Evolutionary conservation across 1,284 basidiomycete species (phyloP).

Genomic region (Ganoderma lucidum): DNA sequence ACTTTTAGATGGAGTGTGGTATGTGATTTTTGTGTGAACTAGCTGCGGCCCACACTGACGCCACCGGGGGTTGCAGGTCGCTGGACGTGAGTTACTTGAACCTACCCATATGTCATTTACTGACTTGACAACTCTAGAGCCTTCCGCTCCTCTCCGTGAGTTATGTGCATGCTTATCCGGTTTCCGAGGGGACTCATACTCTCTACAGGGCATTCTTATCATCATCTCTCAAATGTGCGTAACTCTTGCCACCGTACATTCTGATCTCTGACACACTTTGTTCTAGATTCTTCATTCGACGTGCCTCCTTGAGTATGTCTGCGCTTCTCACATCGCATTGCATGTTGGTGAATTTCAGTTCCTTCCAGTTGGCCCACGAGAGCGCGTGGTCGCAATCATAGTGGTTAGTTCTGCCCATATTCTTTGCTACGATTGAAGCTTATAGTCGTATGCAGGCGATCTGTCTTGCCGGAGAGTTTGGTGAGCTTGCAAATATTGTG

Average conservation of each 20-base stretch:
- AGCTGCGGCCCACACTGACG: not conserved
- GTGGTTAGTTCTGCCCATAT: not conserved
- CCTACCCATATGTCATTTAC: not conserved
- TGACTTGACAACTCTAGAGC: not conserved
- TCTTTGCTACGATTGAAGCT: not conserved
- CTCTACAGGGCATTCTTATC: conserved; percentile 5
- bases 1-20: conserved; percentile 8
- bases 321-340: not conserved
- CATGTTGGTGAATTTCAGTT: not conserved
- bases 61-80: not conserved
- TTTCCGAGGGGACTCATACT: not conserved
- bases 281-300: conserved; percentile 10
- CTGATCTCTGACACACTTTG: not conserved
- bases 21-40: not conserved
- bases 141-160: conserved; percentile 9
- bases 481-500: not conserved
- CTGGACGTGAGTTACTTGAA: conserved; percentile 2
- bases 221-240: conserved; percentile 11
- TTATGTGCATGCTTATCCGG: not conserved
- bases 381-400: not conserved
- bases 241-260: no score
- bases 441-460: not conserved
- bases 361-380: conserved; percentile 2
- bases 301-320: conserved; percentile 9
- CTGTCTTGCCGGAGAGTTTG: conserved; percentile 10